Evolutionary conservation across 768 basidiomycete genomes (phyloP).

Genomic region (Macrolepiota fuliginosa): DNA sequence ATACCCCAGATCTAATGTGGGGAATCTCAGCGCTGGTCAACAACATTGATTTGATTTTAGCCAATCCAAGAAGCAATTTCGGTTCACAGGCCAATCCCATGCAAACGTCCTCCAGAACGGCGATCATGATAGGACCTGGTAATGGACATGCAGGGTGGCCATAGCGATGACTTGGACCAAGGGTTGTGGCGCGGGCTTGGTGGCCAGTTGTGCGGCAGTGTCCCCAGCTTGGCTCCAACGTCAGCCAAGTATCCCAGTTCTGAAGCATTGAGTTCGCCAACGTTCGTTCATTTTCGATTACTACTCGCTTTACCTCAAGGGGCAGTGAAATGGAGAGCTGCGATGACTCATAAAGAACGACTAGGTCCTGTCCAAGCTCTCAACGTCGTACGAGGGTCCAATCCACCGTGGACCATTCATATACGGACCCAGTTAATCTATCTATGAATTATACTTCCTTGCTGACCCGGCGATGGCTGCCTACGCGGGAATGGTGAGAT

Average conservation of each 20-base stretch:
- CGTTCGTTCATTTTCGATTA: not conserved
- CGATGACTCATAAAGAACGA: not conserved
- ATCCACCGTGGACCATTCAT: not conserved
- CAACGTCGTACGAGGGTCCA: not conserved
- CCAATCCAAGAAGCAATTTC: not conserved
- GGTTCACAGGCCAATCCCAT: not conserved
- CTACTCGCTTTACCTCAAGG: not conserved
- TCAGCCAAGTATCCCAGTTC: no score
- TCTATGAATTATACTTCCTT: not conserved
- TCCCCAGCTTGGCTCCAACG: not conserved
- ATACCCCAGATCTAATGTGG: constrained; percentile 4
- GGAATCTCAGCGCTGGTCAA: not conserved
- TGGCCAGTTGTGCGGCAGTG: not conserved
- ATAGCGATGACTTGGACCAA: not conserved
- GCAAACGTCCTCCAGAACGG: no score
- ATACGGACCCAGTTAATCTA: not conserved
- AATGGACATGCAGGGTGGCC: not conserved
- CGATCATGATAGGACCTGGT: no score
- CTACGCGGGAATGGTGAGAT: not conserved
- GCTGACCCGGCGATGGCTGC: not conserved
- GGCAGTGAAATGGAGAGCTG: not conserved
- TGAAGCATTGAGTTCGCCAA: not conserved
- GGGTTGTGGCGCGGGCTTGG: not conserved
- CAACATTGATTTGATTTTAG: not conserved
- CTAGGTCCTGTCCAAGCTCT: not conserved